phyloP scores from a whole-genome alignment of 2,329 filamentous ascomycete species.

The Ophiostoma australiae region DNA sequence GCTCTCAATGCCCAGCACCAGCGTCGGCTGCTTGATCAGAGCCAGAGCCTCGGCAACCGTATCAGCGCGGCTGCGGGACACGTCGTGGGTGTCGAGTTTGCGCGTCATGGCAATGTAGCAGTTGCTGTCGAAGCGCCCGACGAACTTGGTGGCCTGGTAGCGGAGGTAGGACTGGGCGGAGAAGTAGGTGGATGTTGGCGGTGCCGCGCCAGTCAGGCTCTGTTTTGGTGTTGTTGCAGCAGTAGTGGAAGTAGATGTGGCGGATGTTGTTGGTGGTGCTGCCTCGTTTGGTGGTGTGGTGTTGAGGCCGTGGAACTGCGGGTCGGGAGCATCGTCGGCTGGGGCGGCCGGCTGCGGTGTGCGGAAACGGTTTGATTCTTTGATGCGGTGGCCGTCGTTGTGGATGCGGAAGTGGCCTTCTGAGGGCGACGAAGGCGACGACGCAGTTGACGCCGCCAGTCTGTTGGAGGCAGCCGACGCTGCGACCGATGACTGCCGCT shows the following conservation, averaged over 20 bases:
- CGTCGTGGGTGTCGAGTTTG: conserved; percentile 95
- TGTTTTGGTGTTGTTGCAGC: conserved; percentile 38
- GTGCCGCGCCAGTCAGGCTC: conserved; percentile 50
- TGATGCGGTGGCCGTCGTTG: conserved; percentile 71
- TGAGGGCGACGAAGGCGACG: conserved; percentile 43
- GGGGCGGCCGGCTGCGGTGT: neutral
- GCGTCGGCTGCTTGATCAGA: conserved; percentile 78
- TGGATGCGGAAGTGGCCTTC: conserved; percentile 76
- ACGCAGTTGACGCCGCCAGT: neutral
- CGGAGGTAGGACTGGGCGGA: conserved; percentile 96
- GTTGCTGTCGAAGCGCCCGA: conserved; percentile 94
- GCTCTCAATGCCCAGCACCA: conserved; percentile 90
- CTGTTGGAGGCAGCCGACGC: neutral
- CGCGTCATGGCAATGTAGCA: conserved; percentile 99
- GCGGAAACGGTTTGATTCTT: conserved; percentile 48
- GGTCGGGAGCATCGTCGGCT: conserved; percentile 17
- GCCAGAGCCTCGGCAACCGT: conserved; percentile 69
- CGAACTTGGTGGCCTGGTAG: conserved; percentile 95
- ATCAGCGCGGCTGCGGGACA: conserved; percentile 69
- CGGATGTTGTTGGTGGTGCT: neutral
- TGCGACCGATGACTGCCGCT: conserved; percentile 41
- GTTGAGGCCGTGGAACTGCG: conserved; percentile 29
- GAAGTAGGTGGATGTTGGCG: conserved; percentile 73
- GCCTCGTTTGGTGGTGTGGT: neutral
- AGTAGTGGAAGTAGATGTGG: conserved; percentile 34